These are phyloP conservation scores for Suhomyces wounanorum DNA, from an alignment of 1,139 yeast genomes.

Conservation along the genomic window DNA sequence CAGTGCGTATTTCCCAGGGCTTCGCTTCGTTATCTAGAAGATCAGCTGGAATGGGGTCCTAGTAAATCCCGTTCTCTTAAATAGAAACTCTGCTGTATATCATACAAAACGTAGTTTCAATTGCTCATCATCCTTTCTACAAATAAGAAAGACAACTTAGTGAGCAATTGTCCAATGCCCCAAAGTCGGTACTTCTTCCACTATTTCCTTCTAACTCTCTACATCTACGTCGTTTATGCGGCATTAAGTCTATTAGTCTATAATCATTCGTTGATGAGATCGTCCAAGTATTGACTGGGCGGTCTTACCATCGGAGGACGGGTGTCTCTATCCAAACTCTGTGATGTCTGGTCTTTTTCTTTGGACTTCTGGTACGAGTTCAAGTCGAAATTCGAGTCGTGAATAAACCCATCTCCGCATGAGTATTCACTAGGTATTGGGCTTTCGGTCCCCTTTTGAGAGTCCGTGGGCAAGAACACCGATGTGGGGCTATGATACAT, in stretches of 20 bases:
- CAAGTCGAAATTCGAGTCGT: slow-evolving; percentile 11
- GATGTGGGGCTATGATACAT: slow-evolving; percentile 17
- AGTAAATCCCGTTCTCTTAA: too few relatives aligned
- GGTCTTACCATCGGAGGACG: slow-evolving; percentile 23
- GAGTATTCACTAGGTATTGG: slow-evolving; percentile 11
- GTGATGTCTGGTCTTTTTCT: neutral
- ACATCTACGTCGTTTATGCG: neutral
- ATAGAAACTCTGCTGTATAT: too few relatives aligned
- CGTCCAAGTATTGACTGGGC: slow-evolving; percentile 37
- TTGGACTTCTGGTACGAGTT: slow-evolving; percentile 1
- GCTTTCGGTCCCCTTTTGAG: neutral
- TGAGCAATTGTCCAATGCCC: too few relatives aligned
- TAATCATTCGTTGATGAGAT: slow-evolving; percentile 19
- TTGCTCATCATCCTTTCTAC: too few relatives aligned
- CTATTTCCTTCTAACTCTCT: too few relatives aligned
- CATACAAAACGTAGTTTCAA: too few relatives aligned
- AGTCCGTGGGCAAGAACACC: slow-evolving; percentile 1
- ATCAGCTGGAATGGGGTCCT: too few relatives aligned
- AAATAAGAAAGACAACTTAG: too few relatives aligned
- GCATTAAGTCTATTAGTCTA: slow-evolving; percentile 1
- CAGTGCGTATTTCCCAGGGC: too few relatives aligned
- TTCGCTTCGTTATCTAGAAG: too few relatives aligned
- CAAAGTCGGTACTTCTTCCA: too few relatives aligned
- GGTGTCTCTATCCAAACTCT: neutral
- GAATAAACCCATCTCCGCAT: slow-evolving; percentile 12